Evolutionary conservation across 208 protist genomes (phyloP).

Genomic region (Crithidia mellificae): DNA sequence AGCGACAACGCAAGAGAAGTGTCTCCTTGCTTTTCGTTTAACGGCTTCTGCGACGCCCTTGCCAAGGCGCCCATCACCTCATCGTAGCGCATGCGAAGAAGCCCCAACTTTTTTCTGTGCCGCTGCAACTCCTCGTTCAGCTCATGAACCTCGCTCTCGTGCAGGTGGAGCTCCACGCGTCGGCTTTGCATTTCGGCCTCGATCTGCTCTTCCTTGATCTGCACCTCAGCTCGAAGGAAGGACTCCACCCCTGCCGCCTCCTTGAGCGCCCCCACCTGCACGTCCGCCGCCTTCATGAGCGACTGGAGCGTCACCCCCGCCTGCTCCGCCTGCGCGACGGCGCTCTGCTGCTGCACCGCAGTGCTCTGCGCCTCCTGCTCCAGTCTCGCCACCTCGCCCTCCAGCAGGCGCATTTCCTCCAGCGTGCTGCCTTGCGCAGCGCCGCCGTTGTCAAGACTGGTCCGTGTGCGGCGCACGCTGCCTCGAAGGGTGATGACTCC

Average conservation of each 20-base stretch:
- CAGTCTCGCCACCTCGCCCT: slow-evolving; percentile 19
- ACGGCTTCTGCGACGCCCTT: slow-evolving; percentile 34
- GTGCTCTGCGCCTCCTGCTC: slow-evolving; percentile 23
- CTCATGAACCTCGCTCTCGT: slow-evolving; percentile 55
- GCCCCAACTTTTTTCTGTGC: slow-evolving; percentile 29
- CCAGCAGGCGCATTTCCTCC: slow-evolving; percentile 28
- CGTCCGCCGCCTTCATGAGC: slow-evolving; percentile 47
- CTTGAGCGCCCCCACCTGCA: slow-evolving; percentile 32
- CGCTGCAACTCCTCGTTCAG: slow-evolving; percentile 50
- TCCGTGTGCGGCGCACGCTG: slow-evolving; percentile 24
- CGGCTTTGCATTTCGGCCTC: slow-evolving; percentile 45
- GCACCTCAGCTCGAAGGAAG: slow-evolving; percentile 56
- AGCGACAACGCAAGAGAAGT: neutral
- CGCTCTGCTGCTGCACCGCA: neutral
- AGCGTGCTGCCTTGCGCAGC: slow-evolving; percentile 10
- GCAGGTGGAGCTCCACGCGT: slow-evolving; percentile 62
- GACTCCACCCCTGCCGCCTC: slow-evolving; percentile 44
- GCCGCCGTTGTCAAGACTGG: slow-evolving; percentile 6
- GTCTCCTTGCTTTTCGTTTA: slow-evolving; percentile 29
- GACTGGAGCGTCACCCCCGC: slow-evolving; percentile 42
- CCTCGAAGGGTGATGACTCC: slow-evolving; percentile 35
- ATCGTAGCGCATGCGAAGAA: slow-evolving; percentile 55
- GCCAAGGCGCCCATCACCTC: slow-evolving; percentile 48
- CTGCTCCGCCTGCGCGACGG: slow-evolving; percentile 20
- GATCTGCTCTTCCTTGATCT: slow-evolving; percentile 50